Evolutionary conservation across 139 green algal species (phyloP).

Genomic region (Micractinium conductrix): DNA sequence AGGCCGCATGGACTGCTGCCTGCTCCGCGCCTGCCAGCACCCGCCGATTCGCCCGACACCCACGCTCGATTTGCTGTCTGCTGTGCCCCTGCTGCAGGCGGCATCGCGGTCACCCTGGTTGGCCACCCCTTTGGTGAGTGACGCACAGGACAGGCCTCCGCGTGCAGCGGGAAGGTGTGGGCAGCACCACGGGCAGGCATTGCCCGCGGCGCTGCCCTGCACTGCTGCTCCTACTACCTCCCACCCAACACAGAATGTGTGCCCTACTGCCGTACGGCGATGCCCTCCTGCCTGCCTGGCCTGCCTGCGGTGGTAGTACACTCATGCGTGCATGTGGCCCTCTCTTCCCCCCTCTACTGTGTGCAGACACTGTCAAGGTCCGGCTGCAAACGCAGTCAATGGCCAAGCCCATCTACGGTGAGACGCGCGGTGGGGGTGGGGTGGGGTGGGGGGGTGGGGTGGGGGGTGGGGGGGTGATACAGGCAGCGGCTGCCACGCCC

Average conservation of each 20-base stretch:
- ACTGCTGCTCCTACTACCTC: too few species aligned
- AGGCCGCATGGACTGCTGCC: not conserved
- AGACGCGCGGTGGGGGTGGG: slow-evolving; percentile 34
- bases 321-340: not conserved
- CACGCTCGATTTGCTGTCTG: not conserved
- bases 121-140: slow-evolving; percentile 86
- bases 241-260: too few species aligned
- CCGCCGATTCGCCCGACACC: not conserved
- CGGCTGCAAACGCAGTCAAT: slow-evolving; percentile 89
- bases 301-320: not conserved
- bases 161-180: too few species aligned
- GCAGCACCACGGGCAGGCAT: too few species aligned
- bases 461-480: too few species aligned
- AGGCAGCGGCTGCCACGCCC: too few species aligned
- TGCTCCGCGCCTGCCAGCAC: not conserved
- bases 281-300: not conserved
- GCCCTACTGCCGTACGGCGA: not conserved
- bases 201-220: too few species aligned
- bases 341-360: not conserved
- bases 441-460: too few species aligned
- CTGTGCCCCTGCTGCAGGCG: slow-evolving; percentile 60
- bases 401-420: slow-evolving; percentile 92
- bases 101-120: slow-evolving; percentile 88
- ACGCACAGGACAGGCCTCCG: too few species aligned
- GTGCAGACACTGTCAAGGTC: slow-evolving; percentile 90